phyloP scores from a whole-genome alignment of 352 stramenopile species.

The Globisporangium heterothallicum region DNA sequence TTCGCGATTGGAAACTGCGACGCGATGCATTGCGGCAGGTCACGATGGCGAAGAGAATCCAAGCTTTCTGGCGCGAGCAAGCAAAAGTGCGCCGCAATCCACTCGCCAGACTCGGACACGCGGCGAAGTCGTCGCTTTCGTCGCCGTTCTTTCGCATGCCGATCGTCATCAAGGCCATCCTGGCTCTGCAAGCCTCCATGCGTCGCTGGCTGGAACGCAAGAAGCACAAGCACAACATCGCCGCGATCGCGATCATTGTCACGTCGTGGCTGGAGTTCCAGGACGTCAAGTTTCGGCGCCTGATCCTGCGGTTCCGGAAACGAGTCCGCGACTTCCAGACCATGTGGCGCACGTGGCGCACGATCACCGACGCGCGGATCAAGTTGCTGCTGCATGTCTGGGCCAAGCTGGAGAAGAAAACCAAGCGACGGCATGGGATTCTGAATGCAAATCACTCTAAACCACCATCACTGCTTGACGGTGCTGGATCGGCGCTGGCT shows the following conservation, averaged over 20 bases:
- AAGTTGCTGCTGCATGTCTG: conserved; percentile 68
- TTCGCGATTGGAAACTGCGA: conserved; percentile 34
- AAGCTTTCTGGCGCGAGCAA: conserved; percentile 46
- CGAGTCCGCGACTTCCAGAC: conserved; percentile 67
- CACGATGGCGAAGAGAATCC: conserved; percentile 48
- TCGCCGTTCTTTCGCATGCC: conserved; percentile 50
- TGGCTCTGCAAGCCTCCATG: conserved; percentile 33
- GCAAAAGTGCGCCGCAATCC: conserved; percentile 20
- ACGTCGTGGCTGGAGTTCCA: conserved; percentile 78
- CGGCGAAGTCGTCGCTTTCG: conserved; percentile 20
- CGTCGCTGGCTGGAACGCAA: conserved; percentile 35
- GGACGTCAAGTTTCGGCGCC: conserved; percentile 75
- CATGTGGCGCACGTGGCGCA: conserved; percentile 64
- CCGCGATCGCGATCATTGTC: conserved; percentile 46
- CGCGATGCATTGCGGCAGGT: conserved; percentile 29
- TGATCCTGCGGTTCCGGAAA: conserved; percentile 75
- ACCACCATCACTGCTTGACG: background rate
- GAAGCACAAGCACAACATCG: conserved; percentile 13
- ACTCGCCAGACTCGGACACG: conserved; percentile 15
- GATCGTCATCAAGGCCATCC: conserved; percentile 35
- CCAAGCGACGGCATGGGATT: conserved; percentile 37
- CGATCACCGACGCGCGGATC: conserved; percentile 68
- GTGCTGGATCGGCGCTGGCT: conserved; percentile 7
- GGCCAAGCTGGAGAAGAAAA: conserved; percentile 56
- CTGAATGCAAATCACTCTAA: conserved; percentile 7